Base-by-base conservation (phyloP, 202 grass and related monocot genomes). In the Digitaria exilis region DNA sequence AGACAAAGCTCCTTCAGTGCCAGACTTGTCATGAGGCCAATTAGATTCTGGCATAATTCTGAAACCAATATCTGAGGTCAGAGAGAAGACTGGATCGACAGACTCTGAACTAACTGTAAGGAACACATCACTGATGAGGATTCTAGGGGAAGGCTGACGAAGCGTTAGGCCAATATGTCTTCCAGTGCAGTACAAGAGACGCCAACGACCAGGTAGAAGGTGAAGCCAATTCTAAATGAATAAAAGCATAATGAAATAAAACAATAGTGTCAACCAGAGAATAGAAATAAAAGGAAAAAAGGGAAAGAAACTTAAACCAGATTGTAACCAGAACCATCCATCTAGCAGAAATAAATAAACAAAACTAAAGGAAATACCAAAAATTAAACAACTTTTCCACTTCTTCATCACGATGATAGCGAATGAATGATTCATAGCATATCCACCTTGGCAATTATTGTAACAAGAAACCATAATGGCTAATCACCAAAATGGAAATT, bases 21-120 rank as follows among this genome's bases (percentile, higher is more conserved):
- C 95, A 71, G 87, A 91, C 86, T 98, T 98, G 83, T 95, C 83
- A 34, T 95, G 95, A 46, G 92, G 95, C 95, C 95, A 98, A 28
- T 91, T 48, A 61, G 82, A 76, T 61, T 74, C 82, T 63, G 92
- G 87, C 91, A 98, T 98, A 63, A 92, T 87, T 82, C 87, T 98
- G 77, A 98, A 98, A 67, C 88, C 84, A 68, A 88, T 90, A 82
- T 93, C 82, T 26, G 90, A 92, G 21, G 83, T 78, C 65, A 92
- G 65, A 32, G 81, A 90, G 66, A 93, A 88, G 39, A 83, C 57
- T 32, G 82, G 49, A 45, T 85, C 70, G 58, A 67, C 22, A 10
- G 75, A 85, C 34, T 69, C 75, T 22, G 82, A 45, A 73, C 21
- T 76, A 59, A 95, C 84, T 57, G 88, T 85, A 64, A 97, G 86